These are phyloP conservation scores for Trapa bicornis DNA, from an alignment of 345 rosid genomes.

Conservation along the genomic window DNA sequence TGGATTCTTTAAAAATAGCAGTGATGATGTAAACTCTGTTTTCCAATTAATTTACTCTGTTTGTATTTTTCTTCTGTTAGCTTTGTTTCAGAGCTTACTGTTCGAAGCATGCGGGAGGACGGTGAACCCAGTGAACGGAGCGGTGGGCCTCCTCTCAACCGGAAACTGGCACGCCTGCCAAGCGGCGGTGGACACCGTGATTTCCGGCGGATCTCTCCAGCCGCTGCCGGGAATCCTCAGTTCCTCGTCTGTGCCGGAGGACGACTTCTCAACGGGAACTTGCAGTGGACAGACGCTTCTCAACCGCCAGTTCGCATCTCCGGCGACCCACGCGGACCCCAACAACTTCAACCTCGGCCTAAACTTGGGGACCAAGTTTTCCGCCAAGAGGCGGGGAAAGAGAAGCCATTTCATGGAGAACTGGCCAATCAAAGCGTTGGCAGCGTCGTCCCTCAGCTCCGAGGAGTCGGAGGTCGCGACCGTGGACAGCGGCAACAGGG, in stretches of 20 bases:
- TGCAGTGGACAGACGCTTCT: slow-evolving; percentile 5
- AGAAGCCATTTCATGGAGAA: slow-evolving; percentile 17
- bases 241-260: neutral
- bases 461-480: slow-evolving; percentile 11
- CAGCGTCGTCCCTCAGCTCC: slow-evolving; percentile 10
- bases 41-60: neutral
- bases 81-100: slow-evolving; percentile 23
- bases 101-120: slow-evolving; percentile 39
- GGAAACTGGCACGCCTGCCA: slow-evolving; percentile 32
- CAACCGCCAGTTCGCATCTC: neutral
- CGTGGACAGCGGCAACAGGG: slow-evolving; percentile 6
- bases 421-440: slow-evolving; percentile 9
- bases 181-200: slow-evolving; percentile 28
- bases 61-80: slow-evolving; percentile 7
- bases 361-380: neutral
- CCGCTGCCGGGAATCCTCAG: slow-evolving; percentile 5
- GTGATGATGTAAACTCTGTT: neutral
- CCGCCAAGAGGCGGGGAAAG: slow-evolving; percentile 15
- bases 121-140: slow-evolving; percentile 29
- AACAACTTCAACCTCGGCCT: slow-evolving; percentile 5
- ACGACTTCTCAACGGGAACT: neutral
- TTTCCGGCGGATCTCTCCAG: slow-evolving; percentile 14
- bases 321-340: slow-evolving; percentile 9
- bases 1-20: too few relatives aligned
- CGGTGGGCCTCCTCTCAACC: slow-evolving; percentile 27